Conservation (phyloP, 768 basidiomycete genomes). For the Gymnopilus junonius region DNA sequence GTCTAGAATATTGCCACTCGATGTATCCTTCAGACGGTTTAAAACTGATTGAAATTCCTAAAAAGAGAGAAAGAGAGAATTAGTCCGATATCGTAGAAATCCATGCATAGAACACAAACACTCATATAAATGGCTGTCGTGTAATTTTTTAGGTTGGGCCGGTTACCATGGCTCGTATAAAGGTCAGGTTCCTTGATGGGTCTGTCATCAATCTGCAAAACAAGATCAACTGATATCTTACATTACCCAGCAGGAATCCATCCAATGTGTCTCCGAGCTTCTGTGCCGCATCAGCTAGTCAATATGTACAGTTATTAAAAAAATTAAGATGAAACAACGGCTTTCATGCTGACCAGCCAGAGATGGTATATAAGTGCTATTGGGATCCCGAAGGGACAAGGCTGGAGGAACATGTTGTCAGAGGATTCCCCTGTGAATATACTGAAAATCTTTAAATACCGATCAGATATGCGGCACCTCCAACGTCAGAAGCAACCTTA, state of each 20-base stretch:
- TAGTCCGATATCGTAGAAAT: neutral
- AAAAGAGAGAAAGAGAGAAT: constrained; percentile 4
- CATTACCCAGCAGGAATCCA: constrained; percentile 54
- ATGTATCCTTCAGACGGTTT: constrained; percentile 37
- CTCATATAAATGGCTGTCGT: constrained; percentile 49
- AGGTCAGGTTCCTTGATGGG: constrained; percentile 60
- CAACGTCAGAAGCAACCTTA: constrained; percentile 33
- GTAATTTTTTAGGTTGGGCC: constrained; percentile 49
- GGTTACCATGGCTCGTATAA: constrained; percentile 46
- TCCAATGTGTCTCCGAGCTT: constrained; percentile 45
- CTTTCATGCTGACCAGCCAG: constrained; percentile 15
- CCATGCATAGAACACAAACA: constrained; percentile 29
- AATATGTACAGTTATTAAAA: neutral
- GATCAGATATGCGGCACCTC: constrained; percentile 36
- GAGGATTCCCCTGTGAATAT: neutral
- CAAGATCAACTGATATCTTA: constrained; percentile 19
- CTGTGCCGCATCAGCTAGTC: constrained; percentile 32
- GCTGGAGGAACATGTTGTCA: constrained; percentile 30
- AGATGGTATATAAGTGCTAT: constrained; percentile 36
- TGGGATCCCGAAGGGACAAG: constrained; percentile 44
- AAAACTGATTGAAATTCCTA: constrained; percentile 48
- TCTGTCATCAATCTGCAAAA: neutral
- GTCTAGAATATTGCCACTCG: constrained; percentile 42
- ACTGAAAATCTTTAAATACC: constrained; percentile 21
- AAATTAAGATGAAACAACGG: neutral